Base-by-base conservation (phyloP, 768 basidiomycete species). In the Lactarius sp. region DNA sequence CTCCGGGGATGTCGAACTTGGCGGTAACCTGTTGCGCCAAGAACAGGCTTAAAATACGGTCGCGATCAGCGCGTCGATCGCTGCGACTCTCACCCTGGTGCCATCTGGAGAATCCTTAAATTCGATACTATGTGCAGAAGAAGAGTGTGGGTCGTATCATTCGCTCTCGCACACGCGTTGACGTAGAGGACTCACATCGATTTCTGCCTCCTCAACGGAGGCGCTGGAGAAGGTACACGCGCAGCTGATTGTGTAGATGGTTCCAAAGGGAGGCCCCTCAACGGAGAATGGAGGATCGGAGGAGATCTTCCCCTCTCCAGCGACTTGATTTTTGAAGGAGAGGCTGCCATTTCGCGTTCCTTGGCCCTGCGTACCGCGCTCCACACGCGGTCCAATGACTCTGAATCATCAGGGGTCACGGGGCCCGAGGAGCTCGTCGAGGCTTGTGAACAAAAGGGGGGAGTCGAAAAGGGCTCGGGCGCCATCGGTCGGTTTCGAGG, bases 51-150 rank as follows among this genome's bases (percentile, higher is more conserved):
- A 57, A 46, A 55, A 46, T 33, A 7, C 36, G 50, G 52, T 46
- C 36, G 61, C 33, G 60, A 71, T 72, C 59, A 62, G 65, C 54
- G 54, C 67, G 46, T 63, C 66, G 67, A 59, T 59, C 34, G 46
- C 65, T 36, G 41, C 62, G 51, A 57, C 55, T 72, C 77, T 67
- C 62, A 80, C 79, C 50, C 73, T 83, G 70, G 81, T 81, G 56
- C 88, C 87, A 66, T 88, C 88, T 58, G 79, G 78, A 27, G 88
- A 87, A 76, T 89, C 87, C 68, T 82, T 84, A 71, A 88, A 83
- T 67, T 81, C 83, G 66, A 86, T 84, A 69, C 88, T 88, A 68
- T 88, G 68, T 57, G 70, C 56, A 68, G 9, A 33, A 50, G 50
- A n/a, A 31, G 1, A 3, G 18, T 9, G 4, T 27, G 13, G 18